Percentiles rank a stretch among this genome's conserved stretches.
phyloP scores from a whole-genome alignment of 331 rosid genomes.

The Saraca asoca region DNA sequence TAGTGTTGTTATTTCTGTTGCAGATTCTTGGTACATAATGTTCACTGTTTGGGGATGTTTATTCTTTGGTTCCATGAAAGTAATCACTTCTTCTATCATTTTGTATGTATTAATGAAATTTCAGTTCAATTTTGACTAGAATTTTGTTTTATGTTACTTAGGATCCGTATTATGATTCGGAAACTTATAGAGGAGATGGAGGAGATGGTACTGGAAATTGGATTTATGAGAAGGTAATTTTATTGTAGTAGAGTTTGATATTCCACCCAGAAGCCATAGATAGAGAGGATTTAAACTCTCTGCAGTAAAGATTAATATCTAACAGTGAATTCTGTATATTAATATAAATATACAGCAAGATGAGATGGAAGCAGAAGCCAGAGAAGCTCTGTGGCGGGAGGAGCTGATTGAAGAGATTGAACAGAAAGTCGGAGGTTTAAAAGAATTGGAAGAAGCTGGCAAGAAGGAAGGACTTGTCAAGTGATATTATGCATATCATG shows the following conservation, averaged over 20 bases:
- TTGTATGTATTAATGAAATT: neutral
- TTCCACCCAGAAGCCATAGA: too few relatives aligned
- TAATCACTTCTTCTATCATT: constrained; percentile 15
- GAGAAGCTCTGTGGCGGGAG: too few relatives aligned
- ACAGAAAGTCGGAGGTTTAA: too few relatives aligned
- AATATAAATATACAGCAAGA: too few relatives aligned
- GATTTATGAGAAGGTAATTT: constrained; percentile 80
- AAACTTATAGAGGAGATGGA: constrained; percentile 78
- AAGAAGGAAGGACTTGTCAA: too few relatives aligned
- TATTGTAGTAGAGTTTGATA: neutral
- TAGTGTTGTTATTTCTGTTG: constrained; percentile 18
- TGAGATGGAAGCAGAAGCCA: too few relatives aligned
- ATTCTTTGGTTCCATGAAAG: constrained; percentile 91
- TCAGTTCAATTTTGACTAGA: neutral
- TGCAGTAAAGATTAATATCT: too few relatives aligned
- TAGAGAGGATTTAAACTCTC: too few relatives aligned
- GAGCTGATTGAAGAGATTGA: too few relatives aligned
- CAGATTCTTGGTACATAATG: constrained; percentile 73
- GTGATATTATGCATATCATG: too few relatives aligned
- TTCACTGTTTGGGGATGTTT: constrained; percentile 93
- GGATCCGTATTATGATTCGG: constrained; percentile 92
- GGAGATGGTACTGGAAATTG: constrained; percentile 95
- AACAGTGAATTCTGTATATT: too few relatives aligned
- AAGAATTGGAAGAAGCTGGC: too few relatives aligned
- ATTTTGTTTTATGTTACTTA: constrained; percentile 28